These are phyloP conservation scores for Coemansia guatemalensis DNA, from an alignment of 192 early-diverging fungal species.

Conservation along the genomic window DNA sequence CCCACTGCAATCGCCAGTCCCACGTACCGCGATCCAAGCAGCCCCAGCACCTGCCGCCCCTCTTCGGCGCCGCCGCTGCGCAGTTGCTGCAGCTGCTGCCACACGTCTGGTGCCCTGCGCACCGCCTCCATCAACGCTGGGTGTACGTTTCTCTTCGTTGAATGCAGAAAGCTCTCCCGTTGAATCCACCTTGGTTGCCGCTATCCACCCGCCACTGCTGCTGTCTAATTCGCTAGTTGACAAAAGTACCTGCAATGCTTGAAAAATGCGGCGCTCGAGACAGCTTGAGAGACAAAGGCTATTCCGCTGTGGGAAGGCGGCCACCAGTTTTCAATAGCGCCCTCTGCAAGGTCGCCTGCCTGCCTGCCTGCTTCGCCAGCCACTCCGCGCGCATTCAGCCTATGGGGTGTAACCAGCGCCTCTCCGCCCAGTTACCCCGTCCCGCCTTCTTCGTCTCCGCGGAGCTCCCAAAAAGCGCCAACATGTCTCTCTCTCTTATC, in stretches of 20 bases:
- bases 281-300: background rate
- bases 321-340: background rate
- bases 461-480: background rate
- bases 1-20: conserved; percentile 27
- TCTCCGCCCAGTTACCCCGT: background rate
- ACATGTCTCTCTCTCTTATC: background rate
- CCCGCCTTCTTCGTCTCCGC: background rate
- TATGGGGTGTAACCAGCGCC: background rate
- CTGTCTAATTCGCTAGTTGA: background rate
- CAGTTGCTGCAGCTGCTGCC: conserved; percentile 48
- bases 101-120: conserved; percentile 34
- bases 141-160: background rate
- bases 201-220: background rate
- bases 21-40: conserved; percentile 52
- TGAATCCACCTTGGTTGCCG: background rate
- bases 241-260: background rate
- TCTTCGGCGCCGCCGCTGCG: conserved; percentile 17
- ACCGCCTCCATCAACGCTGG: conserved; percentile 6
- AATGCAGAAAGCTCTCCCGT: background rate
- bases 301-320: background rate
- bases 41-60: conserved; percentile 39
- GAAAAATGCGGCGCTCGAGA: background rate
- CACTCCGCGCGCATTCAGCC: background rate
- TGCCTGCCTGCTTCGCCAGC: background rate
- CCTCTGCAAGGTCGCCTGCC: background rate